phyloP scores from a whole-genome alignment of 176 grass and related monocot genomes.

The Juncus inflexus region DNA sequence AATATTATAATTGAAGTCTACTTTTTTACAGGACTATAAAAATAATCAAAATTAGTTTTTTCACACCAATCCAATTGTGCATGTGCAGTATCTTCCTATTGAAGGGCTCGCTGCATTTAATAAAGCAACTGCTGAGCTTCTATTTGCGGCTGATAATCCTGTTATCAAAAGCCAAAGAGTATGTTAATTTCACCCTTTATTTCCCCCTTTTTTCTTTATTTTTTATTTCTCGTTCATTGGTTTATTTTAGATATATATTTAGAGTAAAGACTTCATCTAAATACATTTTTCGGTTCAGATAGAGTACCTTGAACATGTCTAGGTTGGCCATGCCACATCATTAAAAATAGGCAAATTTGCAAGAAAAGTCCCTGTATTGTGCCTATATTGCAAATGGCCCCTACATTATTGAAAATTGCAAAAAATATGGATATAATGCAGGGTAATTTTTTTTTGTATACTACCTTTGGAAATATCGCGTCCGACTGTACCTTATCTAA shows the following conservation, averaged over 20 bases:
- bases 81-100: conserved; percentile 91
- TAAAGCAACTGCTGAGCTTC: conserved; percentile 80
- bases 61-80: background rate
- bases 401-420: conserved; percentile 1
- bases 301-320: no score
- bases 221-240: background rate
- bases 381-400: background rate
- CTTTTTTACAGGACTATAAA: no score
- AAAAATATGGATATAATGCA: conserved; percentile 7
- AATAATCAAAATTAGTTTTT: no score
- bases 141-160: conserved; percentile 78
- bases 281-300: no score
- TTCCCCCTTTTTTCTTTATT: background rate
- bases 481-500: no score
- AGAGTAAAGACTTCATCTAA: no score
- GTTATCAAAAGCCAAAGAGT: conserved; percentile 66
- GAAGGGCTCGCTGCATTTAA: conserved; percentile 95
- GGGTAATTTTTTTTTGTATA: conserved; percentile 10
- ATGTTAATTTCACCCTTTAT: conserved; percentile 15
- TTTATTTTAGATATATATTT: background rate
- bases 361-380: no score
- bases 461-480: no score
- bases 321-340: no score
- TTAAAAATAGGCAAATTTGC: no score
- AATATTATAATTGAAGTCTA: background rate